Percentiles rank a stretch among this genome's conserved stretches.
phyloP scores from a whole-genome alignment of 176 grass and related monocot species.

The Hordeum marinum region DNA sequence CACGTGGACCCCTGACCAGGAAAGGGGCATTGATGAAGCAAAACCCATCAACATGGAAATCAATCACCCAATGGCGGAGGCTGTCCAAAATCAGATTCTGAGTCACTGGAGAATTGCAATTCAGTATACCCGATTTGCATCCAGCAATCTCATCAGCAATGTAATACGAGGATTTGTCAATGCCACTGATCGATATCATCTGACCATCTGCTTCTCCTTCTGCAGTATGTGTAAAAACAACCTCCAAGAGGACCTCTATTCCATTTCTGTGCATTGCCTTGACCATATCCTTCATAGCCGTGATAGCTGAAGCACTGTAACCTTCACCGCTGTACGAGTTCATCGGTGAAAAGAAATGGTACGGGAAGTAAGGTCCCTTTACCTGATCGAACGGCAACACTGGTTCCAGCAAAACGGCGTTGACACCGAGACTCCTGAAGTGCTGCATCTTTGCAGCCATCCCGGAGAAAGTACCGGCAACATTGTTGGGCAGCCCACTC shows the following conservation, averaged over 20 bases:
- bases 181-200: conserved; percentile 67
- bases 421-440: conserved; percentile 71
- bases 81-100: conserved; percentile 90
- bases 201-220: conserved; percentile 56
- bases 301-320: conserved; percentile 43
- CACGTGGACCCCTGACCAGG: conserved; percentile 45
- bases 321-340: conserved; percentile 28
- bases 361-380: conserved; percentile 79
- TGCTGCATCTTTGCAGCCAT: conserved; percentile 56
- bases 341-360: conserved; percentile 82
- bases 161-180: conserved; percentile 80
- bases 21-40: conserved; percentile 85
- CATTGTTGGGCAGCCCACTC: conserved; percentile 25
- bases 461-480: conserved; percentile 52
- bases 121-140: conserved; percentile 41
- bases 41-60: conserved; percentile 95
- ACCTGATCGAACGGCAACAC: conserved; percentile 70
- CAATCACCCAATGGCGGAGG: conserved; percentile 86
- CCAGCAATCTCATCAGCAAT: conserved; percentile 24
- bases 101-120: conserved; percentile 62
- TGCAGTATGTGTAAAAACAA: conserved; percentile 64
- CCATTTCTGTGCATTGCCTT: conserved; percentile 67
- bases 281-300: conserved; percentile 87
- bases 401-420: conserved; percentile 80
- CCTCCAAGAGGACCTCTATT: conserved; percentile 86